A percentile compares a stretch with the other conserved stretches of the same genome.
Conservation (phyloP, 2,329 filamentous ascomycete genomes). For the Penicillium sclerotigenum region DNA sequence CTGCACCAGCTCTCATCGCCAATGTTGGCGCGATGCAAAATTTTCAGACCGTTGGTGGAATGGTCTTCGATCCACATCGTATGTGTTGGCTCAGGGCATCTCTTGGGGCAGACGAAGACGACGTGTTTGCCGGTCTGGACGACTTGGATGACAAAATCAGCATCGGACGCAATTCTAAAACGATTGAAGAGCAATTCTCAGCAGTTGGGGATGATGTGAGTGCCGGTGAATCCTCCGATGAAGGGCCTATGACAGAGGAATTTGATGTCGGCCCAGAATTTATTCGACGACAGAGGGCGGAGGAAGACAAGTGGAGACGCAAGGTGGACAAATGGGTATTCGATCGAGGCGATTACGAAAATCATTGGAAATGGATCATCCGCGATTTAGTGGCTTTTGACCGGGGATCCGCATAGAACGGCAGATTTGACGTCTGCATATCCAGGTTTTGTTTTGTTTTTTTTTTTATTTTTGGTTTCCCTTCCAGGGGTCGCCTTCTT, state of each 20-base stretch:
- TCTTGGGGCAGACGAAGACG: slow-evolving; percentile 68
- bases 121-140: slow-evolving; percentile 91
- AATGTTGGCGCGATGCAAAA: slow-evolving; percentile 82
- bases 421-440: neutral
- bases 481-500: neutral
- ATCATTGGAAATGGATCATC: slow-evolving; percentile 74
- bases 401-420: slow-evolving; percentile 1
- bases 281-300: slow-evolving; percentile 79
- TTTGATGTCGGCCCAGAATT: slow-evolving; percentile 97
- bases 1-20: slow-evolving; percentile 71
- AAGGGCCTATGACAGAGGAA: slow-evolving; percentile 88
- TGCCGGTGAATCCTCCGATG: slow-evolving; percentile 54
- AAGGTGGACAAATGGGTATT: slow-evolving; percentile 84
- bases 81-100: slow-evolving; percentile 92
- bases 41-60: slow-evolving; percentile 91
- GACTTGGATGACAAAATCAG: slow-evolving; percentile 71
- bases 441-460: neutral
- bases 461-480: neutral
- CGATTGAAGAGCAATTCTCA: slow-evolving; percentile 26
- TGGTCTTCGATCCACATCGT: slow-evolving; percentile 94
- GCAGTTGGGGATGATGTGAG: slow-evolving; percentile 41
- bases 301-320: slow-evolving; percentile 86
- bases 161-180: slow-evolving; percentile 23
- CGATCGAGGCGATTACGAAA: slow-evolving; percentile 46
- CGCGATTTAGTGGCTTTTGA: slow-evolving; percentile 45